Evolutionary conservation across 148 eudicot species (phyloP).

Genomic region (Chenopodium suecicum): DNA sequence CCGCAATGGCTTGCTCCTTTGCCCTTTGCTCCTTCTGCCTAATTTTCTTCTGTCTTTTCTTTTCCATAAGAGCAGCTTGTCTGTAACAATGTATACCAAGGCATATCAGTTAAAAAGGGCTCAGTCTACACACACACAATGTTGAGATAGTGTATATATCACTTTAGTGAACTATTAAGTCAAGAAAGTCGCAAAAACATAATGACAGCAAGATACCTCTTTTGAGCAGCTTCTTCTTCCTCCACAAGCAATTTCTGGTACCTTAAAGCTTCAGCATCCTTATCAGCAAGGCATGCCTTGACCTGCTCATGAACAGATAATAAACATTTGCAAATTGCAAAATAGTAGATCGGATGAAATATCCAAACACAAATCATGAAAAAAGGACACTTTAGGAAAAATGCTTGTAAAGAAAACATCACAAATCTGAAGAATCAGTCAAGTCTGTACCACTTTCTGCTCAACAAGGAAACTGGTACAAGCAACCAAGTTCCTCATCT

Average conservation of each 20-base stretch:
- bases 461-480: slow-evolving; percentile 87
- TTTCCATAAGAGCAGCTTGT: slow-evolving; percentile 68
- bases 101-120: slow-evolving; percentile 1
- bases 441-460: slow-evolving; percentile 70
- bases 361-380: neutral
- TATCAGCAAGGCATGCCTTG: slow-evolving; percentile 90
- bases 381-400: neutral
- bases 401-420: slow-evolving; percentile 2
- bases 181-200: slow-evolving; percentile 4
- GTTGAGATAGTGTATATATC: neutral
- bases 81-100: slow-evolving; percentile 31
- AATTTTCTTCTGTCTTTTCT: slow-evolving; percentile 71
- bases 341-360: neutral
- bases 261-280: slow-evolving; percentile 94
- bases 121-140: neutral
- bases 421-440: neutral
- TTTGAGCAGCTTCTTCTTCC: slow-evolving; percentile 99
- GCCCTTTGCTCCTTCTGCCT: slow-evolving; percentile 78
- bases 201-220: slow-evolving; percentile 48
- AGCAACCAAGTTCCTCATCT: slow-evolving; percentile 81
- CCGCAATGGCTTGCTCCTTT: slow-evolving; percentile 48
- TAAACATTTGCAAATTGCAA: neutral
- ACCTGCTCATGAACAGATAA: slow-evolving; percentile 44
- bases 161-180: neutral
- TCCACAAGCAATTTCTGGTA: slow-evolving; percentile 93